Evolutionary conservation across 768 basidiomycete genomes (phyloP).

Genomic region (Cystofilobasidium macerans): DNA sequence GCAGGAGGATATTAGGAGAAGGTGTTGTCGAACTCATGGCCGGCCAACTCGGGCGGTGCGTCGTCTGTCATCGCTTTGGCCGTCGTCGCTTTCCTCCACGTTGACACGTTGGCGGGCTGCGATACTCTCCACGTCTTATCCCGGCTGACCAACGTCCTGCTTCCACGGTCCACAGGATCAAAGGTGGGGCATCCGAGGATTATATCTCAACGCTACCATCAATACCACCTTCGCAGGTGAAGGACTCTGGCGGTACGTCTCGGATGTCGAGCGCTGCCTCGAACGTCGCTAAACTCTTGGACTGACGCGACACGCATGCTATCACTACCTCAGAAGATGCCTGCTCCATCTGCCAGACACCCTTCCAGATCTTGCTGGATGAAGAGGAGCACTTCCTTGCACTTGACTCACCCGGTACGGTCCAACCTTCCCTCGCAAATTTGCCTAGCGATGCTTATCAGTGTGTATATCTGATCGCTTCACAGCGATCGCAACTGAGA

Average conservation of each 20-base stretch:
- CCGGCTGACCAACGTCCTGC: too few species aligned
- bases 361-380: constrained; percentile 9
- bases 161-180: neutral
- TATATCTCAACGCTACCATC: constrained; percentile 14
- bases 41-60: constrained; percentile 8
- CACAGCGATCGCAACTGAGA: constrained; percentile 7
- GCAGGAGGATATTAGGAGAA: constrained; percentile 17
- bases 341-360: constrained; percentile 21
- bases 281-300: neutral
- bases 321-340: neutral
- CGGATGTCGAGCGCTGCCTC: neutral
- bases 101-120: too few species aligned
- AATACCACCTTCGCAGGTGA: neutral
- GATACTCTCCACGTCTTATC: too few species aligned
- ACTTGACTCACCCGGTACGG: constrained; percentile 8
- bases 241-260: constrained; percentile 6
- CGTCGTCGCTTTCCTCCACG: too few species aligned
- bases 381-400: constrained; percentile 22
- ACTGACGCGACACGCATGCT: neutral
- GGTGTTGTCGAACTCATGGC: constrained; percentile 20
- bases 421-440: too few species aligned
- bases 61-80: neutral
- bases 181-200: constrained; percentile 10
- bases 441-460: too few species aligned
- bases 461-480: too few species aligned